Base-by-base conservation (phyloP, 2,329 filamentous ascomycete species). In the Calycina marina region DNA sequence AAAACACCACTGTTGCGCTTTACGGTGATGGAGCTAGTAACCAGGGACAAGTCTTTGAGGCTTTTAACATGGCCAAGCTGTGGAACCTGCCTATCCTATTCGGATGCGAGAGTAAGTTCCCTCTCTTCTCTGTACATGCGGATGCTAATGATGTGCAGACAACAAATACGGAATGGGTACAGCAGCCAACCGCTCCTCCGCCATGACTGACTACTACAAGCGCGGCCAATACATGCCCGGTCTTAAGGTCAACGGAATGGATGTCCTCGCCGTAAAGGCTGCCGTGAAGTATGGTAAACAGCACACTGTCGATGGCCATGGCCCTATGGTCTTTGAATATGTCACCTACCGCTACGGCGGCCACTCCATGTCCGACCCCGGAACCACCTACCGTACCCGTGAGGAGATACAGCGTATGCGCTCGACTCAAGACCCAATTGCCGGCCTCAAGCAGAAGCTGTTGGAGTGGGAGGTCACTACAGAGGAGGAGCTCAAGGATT, bases 101-200 rank as follows among this genome's bases (percentile, higher is more conserved):
- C 56, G 86, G 84, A 49, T 98, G 90, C 61, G 90, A 98, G 70
- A 98, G 86, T 93, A 66, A 59, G 84, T 73, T 25, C 2, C n/a
- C 11, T 25, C 22, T 30, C 17, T 12, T n/a, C 5, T 10, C 9
- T 14, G 12, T 30, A 18, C n/a, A 13, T 12, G 13, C 14, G n/a
- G 14, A 11, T 35, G 10, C 34, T 32, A 14, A 22, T 17, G 14
- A 35, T 13, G 8, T 17, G 12, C 35, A 93, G 86, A 98, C 75
- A 98, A 98, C 80, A 98, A 98, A 66, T 98, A 98, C 60, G 90
- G 90, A 60, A 98, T 98, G 90, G 90, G 90, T 64, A 98, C 90
- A 43, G 81, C 90, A 40, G 88, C 90, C 47, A 78, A 79, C 62
- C 85, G 90, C 53, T 86, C 90, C 40, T 88, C 90, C 39, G 90